Evolutionary conservation across 768 basidiomycete species (phyloP), one percentile per base, ranked within the genome.

Genomic region (Russula dissimulans): DNA sequence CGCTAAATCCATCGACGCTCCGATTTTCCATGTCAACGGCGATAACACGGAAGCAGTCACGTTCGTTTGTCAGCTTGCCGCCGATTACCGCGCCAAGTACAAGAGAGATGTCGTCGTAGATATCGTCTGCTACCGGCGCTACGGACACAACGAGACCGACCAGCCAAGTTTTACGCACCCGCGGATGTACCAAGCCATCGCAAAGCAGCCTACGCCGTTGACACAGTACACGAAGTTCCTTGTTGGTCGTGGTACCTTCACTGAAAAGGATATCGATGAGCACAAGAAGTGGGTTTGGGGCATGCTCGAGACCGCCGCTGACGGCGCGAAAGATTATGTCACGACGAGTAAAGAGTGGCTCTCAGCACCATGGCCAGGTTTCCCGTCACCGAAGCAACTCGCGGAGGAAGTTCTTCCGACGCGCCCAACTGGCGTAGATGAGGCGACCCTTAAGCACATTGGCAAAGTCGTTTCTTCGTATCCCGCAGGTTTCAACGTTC

Each of bases 251-350:
- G 87, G 88, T 31, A 93, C 95, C 1, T 99, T 99, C 73, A 95
- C 93, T 36, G 88, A 92, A 72, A 86, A 88, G 74, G 95, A 98
- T 69, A 91, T 97, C 54, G 94, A 95, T 71, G 95, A 97, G 70
- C 97, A 98, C 79, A 93, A 92, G 80, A 90, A 88, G 68, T 99
- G 97, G 97, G 97, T 99, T 3, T 97, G 93, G 94, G 92, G 93
- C 38, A 95, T 95, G 91, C 79, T 99, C 59, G 97, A 99, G 75
- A 95, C 87, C 74, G 93, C 97, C 8, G 85, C 89, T n/a, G 84
- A 81, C n/a, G 92, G 82, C 9, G 81, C 91, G 12, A 97, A 97
- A 77, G 92, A 97, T 71, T 99, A 99, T 72, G 85, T 94, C 43
- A 93, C 97, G 12, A 89, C 92, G 4, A 82, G 84, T 68, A 91